Percentiles rank a stretch among this genome's conserved stretches.
phyloP scores from a whole-genome alignment of 2,329 filamentous ascomycete genomes.

The Aspergillus sp. region DNA sequence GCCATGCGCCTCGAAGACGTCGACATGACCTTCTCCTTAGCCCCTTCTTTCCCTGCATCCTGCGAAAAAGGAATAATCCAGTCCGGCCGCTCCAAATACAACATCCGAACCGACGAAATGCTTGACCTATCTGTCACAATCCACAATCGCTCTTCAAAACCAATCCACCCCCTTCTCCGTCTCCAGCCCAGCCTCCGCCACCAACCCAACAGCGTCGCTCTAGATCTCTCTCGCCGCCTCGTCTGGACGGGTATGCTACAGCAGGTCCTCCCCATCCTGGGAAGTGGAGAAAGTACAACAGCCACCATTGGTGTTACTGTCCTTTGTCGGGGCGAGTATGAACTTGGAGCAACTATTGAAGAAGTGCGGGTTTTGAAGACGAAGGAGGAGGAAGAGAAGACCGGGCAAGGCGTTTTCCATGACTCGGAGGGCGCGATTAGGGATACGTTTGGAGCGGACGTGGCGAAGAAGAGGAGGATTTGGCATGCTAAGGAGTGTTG shows the following conservation, averaged over 20 bases:
- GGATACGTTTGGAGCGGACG: conserved; percentile 34
- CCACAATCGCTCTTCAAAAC: conserved; percentile 62
- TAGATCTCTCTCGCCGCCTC: conserved; percentile 76
- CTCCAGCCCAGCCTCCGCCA: conserved; percentile 70
- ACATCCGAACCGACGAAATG: conserved; percentile 54
- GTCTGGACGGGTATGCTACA: conserved; percentile 82
- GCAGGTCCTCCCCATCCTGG: conserved; percentile 59
- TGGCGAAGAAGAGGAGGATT: conserved; percentile 34
- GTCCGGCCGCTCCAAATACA: conserved; percentile 42
- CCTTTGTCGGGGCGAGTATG: conserved; percentile 74
- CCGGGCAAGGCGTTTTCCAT: conserved; percentile 7
- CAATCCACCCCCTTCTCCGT: conserved; percentile 66
- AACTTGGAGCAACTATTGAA: conserved; percentile 72
- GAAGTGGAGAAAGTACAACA: conserved; percentile 52
- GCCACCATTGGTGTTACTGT: conserved; percentile 64
- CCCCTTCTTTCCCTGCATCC: conserved; percentile 20
- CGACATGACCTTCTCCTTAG: conserved; percentile 50
- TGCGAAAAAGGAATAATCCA: conserved; percentile 26
- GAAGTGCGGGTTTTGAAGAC: conserved; percentile 55
- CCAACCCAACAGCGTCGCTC: conserved; percentile 62
- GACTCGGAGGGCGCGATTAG: conserved; percentile 26
- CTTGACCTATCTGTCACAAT: conserved; percentile 63
- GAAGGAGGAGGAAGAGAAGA: conserved; percentile 7
- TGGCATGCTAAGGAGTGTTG: conserved; percentile 43
- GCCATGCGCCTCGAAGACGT: conserved; percentile 75